Evolutionary conservation across 2,329 filamentous ascomycete genomes (phyloP).

Genomic region (Hymenoscyphus infarciens): DNA sequence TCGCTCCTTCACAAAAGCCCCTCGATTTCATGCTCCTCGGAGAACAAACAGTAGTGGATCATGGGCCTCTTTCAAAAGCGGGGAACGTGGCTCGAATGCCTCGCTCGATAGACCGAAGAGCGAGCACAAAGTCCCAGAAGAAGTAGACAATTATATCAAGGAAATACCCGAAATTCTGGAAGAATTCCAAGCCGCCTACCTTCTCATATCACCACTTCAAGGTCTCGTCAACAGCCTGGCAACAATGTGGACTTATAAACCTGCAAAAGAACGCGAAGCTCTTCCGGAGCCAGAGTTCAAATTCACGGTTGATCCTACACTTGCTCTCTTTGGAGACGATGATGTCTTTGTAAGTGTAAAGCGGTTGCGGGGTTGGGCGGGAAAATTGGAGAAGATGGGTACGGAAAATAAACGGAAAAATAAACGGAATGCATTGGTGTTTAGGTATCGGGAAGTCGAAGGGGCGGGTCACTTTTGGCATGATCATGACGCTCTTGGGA

Average conservation of each 20-base stretch:
- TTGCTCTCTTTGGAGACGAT: constrained; percentile 70
- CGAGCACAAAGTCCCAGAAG: constrained; percentile 4
- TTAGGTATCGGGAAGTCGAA: constrained; percentile 43
- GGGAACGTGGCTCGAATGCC: constrained; percentile 27
- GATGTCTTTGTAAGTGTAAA: constrained; percentile 69
- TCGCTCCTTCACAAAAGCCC: constrained; percentile 30
- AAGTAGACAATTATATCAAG: background rate
- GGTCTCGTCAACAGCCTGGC: constrained; percentile 58
- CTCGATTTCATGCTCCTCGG: constrained; percentile 27
- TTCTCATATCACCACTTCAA: constrained; percentile 66
- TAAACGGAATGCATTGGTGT: constrained; percentile 22
- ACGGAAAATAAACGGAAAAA: constrained; percentile 11
- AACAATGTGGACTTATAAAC: constrained; percentile 44
- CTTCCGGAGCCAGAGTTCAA: constrained; percentile 45
- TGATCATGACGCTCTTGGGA: constrained; percentile 22
- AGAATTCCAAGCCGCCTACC: constrained; percentile 46
- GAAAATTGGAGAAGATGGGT: constrained; percentile 41
- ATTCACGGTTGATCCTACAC: constrained; percentile 54
- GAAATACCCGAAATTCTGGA: constrained; percentile 22
- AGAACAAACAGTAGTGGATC: constrained; percentile 30
- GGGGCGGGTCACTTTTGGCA: constrained; percentile 53
- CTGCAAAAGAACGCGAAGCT: constrained; percentile 29
- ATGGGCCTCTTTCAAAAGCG: constrained; percentile 27
- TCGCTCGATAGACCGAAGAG: constrained; percentile 9
- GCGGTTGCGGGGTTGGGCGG: constrained; percentile 65